A percentile compares a stretch with the other conserved stretches of the same genome.
Evolutionary conservation across 805 yeast species (phyloP).

Genomic region (Sugiyamaella marilandica): DNA sequence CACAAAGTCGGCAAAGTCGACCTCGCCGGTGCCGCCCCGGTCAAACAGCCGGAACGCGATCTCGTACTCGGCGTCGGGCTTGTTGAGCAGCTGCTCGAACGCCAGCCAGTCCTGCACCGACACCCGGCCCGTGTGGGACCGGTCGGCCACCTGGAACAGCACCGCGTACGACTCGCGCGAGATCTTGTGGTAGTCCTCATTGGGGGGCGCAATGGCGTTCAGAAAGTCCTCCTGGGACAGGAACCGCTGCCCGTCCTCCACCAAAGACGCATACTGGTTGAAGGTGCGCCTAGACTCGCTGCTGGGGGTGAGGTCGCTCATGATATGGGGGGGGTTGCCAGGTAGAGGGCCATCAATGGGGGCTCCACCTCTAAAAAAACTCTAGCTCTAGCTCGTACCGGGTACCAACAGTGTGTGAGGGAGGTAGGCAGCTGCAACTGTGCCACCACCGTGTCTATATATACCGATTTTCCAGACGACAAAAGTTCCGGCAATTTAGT

Average conservation of each 20-base stretch:
- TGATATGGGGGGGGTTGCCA: not conserved
- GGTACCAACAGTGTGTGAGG: no score
- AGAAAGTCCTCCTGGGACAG: slow-evolving; percentile 37
- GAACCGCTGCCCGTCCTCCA: slow-evolving; percentile 19
- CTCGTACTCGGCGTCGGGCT: slow-evolving; percentile 52
- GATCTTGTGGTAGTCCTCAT: slow-evolving; percentile 47
- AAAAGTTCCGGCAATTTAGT: slow-evolving; percentile 1
- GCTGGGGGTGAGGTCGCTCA: not conserved
- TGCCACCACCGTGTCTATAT: no score
- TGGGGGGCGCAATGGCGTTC: slow-evolving; percentile 40
- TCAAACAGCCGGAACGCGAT: slow-evolving; percentile 46
- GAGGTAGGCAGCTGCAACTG: no score
- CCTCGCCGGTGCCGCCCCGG: slow-evolving; percentile 34
- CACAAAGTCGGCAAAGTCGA: slow-evolving; percentile 38
- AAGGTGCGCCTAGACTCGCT: slow-evolving; percentile 18
- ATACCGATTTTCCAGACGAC: no score
- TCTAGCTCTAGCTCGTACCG: not conserved
- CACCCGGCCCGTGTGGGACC: slow-evolving; percentile 60
- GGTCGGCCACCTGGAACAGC: slow-evolving; percentile 78
- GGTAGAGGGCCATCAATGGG: not conserved
- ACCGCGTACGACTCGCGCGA: slow-evolving; percentile 60
- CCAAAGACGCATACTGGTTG: slow-evolving; percentile 20
- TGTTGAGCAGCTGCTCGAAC: slow-evolving; percentile 54
- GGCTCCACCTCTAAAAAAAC: no score
- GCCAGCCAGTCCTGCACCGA: slow-evolving; percentile 66